phyloP scores from a whole-genome alignment of 2,329 filamentous ascomycete genomes.

The Penicillium corylophilum region DNA sequence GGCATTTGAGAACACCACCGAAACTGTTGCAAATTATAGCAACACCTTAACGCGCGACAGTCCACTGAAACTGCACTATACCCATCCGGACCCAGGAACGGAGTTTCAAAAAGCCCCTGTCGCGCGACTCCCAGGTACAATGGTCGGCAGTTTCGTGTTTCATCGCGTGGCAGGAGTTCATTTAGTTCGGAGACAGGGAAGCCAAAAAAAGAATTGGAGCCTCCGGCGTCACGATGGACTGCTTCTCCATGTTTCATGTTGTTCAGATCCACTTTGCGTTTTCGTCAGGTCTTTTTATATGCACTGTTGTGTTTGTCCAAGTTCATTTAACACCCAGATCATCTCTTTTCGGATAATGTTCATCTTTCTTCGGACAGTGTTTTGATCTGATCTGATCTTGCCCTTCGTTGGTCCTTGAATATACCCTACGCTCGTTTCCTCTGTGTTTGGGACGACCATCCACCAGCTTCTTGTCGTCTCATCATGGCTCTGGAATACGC shows the following conservation, averaged over 20 bases:
- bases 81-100: conserved; percentile 11
- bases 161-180: conserved; percentile 19
- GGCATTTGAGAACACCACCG: conserved; percentile 28
- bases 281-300: conserved; percentile 30
- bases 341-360: conserved; percentile 31
- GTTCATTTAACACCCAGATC: conserved; percentile 43
- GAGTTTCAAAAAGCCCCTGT: conserved; percentile 28
- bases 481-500: conserved; percentile 46
- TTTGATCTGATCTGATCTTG: conserved; percentile 14
- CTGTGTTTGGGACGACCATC: neutral
- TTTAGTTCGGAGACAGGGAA: conserved; percentile 25
- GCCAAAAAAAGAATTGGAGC: conserved; percentile 28
- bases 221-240: conserved; percentile 34
- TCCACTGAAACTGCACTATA: conserved; percentile 34
- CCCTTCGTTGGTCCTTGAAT: conserved; percentile 19
- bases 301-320: conserved; percentile 18
- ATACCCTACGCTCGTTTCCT: conserved; percentile 19
- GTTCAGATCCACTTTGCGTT: conserved; percentile 28
- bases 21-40: conserved; percentile 41
- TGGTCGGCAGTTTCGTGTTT: conserved; percentile 29
- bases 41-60: conserved; percentile 43
- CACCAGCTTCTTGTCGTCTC: neutral
- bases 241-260: conserved; percentile 42
- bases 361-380: conserved; percentile 17
- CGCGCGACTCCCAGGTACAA: conserved; percentile 21